A percentile compares a stretch with the other conserved stretches of the same genome.
Conservation (phyloP, 805 yeast genomes). For the Wickerhamiella bombiphila region DNA sequence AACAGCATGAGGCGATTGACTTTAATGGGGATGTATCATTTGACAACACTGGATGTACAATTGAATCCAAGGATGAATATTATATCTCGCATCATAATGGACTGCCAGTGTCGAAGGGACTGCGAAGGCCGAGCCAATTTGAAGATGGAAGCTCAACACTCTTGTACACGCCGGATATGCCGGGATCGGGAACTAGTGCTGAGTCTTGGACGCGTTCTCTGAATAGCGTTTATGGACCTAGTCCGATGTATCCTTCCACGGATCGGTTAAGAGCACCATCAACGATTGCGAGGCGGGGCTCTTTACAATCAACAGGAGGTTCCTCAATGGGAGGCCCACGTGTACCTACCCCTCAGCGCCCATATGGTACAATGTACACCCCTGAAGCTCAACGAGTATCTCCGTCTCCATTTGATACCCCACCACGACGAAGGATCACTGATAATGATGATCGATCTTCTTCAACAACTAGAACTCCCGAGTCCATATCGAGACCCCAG, state of each 20-base stretch:
- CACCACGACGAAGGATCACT: background rate
- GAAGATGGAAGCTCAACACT: slow-evolving; percentile 1
- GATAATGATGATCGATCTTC: too few species aligned
- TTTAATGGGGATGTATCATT: slow-evolving; percentile 23
- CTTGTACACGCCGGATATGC: slow-evolving; percentile 4
- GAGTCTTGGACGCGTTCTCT: slow-evolving; percentile 13
- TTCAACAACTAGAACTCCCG: too few species aligned
- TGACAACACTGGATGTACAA: slow-evolving; percentile 2
- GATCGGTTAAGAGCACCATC: slow-evolving; percentile 11
- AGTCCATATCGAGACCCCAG: too few species aligned
- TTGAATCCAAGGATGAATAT: too few species aligned
- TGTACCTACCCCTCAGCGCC: background rate
- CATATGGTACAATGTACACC: background rate
- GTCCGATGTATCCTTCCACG: slow-evolving; percentile 14
- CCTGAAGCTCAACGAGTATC: background rate
- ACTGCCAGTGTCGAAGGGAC: too few species aligned
- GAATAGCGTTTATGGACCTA: slow-evolving; percentile 14
- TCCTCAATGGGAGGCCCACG: background rate
- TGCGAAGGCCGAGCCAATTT: too few species aligned
- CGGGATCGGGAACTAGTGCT: background rate
- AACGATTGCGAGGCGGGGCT: background rate
- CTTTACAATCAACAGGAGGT: background rate
- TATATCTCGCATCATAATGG: too few species aligned
- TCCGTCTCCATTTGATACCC: slow-evolving; percentile 1
- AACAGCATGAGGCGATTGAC: slow-evolving; percentile 23